Conservation (phyloP, 73 alveolate species). For the Symbiodinium pilosum region DNA sequence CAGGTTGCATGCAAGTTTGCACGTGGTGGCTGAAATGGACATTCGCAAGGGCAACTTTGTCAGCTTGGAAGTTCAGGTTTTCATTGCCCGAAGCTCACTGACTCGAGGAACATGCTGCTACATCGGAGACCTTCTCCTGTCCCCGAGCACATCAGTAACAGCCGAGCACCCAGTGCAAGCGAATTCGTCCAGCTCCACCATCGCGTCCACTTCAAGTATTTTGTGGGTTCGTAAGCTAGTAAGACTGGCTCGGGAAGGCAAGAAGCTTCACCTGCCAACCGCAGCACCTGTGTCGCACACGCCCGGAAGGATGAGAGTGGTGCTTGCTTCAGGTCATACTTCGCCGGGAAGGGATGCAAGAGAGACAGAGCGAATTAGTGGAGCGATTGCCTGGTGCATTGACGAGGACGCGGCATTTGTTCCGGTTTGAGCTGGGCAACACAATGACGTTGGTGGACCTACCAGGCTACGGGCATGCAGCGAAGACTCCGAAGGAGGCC, state of each 20-base stretch:
- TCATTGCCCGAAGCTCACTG: neutral
- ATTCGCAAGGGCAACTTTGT: no score
- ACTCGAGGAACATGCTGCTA: slow-evolving; percentile 66
- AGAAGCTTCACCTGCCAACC: slow-evolving; percentile 18
- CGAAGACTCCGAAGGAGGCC: slow-evolving; percentile 41
- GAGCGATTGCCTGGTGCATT: neutral
- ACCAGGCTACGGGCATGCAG: slow-evolving; percentile 91
- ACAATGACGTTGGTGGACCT: slow-evolving; percentile 37
- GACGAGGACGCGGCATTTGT: slow-evolving; percentile 69
- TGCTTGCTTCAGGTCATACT: no score
- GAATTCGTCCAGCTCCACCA: no score
- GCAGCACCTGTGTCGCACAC: slow-evolving; percentile 83
- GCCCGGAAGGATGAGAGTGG: slow-evolving; percentile 79
- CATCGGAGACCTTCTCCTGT: slow-evolving; percentile 67
- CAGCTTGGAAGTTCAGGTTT: no score
- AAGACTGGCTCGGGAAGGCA: no score
- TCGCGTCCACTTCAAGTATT: no score
- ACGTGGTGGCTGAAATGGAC: neutral
- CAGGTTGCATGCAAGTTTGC: neutral
- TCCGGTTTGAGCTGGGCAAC: slow-evolving; percentile 84
- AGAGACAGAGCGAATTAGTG: no score
- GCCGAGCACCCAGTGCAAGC: neutral
- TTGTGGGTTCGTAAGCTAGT: no score
- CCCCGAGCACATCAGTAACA: slow-evolving; percentile 17
- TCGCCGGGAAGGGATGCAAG: no score